Evolutionary conservation across 306 rosid species (phyloP).

Genomic region (Biancaea sappan): DNA sequence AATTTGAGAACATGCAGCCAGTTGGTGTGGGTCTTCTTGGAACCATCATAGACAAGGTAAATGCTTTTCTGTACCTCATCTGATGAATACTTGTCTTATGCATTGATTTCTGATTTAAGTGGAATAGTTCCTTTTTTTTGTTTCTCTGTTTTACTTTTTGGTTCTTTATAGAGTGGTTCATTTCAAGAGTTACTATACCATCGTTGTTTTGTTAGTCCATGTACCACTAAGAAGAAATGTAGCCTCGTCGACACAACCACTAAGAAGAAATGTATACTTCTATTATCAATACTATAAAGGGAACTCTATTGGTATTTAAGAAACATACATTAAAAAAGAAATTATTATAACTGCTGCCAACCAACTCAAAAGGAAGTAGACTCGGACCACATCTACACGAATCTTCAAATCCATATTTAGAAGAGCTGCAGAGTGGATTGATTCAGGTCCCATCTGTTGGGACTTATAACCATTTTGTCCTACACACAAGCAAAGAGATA

Average conservation of each 20-base stretch:
- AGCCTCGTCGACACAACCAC: too few species aligned
- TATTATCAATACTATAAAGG: background rate
- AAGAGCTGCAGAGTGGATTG: too few species aligned
- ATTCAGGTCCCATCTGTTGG: background rate
- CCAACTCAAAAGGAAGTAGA: too few species aligned
- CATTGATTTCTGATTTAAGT: background rate
- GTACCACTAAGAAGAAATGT: background rate
- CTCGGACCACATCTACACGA: too few species aligned
- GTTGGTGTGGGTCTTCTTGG: constrained; percentile 89
- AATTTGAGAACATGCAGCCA: constrained; percentile 94
- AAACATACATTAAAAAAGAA: background rate
- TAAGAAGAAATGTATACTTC: background rate
- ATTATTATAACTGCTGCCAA: background rate
- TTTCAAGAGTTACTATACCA: background rate
- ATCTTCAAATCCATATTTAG: too few species aligned
- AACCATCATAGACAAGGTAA: constrained; percentile 86
- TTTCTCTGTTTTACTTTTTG: too few species aligned
- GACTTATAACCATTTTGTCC: background rate
- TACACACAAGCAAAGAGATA: background rate
- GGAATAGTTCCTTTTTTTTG: background rate
- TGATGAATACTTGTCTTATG: background rate
- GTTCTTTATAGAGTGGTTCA: background rate
- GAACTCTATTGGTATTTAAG: background rate
- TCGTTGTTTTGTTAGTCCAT: background rate
- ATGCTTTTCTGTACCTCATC: constrained; percentile 3